These are phyloP conservation scores for Physcomitrium patens DNA, from an alignment of 225 moss, liverwort and hornwort genomes.

Conservation along the genomic window DNA sequence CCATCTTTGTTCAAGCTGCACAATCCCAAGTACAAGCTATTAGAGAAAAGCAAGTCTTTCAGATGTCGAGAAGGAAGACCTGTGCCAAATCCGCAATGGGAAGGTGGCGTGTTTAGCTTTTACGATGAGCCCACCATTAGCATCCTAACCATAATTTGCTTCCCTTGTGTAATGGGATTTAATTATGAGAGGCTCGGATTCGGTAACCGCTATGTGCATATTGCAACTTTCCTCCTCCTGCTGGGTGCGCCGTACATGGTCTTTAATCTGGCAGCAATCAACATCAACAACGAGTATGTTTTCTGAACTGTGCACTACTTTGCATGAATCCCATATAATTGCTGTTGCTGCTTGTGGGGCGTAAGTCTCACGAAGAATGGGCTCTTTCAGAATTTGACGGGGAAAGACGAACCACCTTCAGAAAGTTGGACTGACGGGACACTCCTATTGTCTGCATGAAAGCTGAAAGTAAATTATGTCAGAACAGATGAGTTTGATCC, in stretches of 20 bases:
- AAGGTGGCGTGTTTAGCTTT: slow-evolving; percentile 55
- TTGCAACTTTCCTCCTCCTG: slow-evolving; percentile 64
- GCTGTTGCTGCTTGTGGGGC: background rate
- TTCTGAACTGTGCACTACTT: background rate
- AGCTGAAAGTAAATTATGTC: no score
- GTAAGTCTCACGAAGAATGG: no score
- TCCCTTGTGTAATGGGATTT: slow-evolving; percentile 74
- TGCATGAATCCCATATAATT: background rate
- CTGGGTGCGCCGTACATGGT: slow-evolving; percentile 64
- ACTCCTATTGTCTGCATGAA: no score
- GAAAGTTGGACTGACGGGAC: no score
- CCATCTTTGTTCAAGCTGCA: slow-evolving; percentile 35
- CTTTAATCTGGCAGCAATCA: slow-evolving; percentile 72
- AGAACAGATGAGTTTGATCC: no score
- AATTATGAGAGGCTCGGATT: slow-evolving; percentile 78
- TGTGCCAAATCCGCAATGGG: slow-evolving; percentile 63
- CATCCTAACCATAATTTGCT: slow-evolving; percentile 55
- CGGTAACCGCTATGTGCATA: slow-evolving; percentile 72
- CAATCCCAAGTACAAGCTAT: slow-evolving; percentile 48
- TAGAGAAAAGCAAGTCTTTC: slow-evolving; percentile 69
- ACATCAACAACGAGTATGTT: slow-evolving; percentile 47
- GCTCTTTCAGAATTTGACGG: no score
- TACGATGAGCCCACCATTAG: slow-evolving; percentile 48
- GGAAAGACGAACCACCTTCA: no score
- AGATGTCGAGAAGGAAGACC: slow-evolving; percentile 48